Percentiles rank a stretch among this genome's conserved stretches.
phyloP scores from a whole-genome alignment of 1,139 yeast genomes.

The Debaryomyces nepalensis region DNA sequence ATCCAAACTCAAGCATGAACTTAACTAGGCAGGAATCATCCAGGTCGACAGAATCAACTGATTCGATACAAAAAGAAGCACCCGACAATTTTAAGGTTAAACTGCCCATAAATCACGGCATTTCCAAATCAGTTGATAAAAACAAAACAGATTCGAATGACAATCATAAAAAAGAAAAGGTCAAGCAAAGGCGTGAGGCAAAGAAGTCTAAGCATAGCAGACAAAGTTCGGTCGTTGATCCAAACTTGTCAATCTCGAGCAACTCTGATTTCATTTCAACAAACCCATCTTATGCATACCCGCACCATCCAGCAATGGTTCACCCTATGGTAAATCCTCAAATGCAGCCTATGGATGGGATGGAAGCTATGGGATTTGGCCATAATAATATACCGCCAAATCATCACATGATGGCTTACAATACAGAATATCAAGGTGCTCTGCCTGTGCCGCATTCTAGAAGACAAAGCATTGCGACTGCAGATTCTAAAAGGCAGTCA shows the following conservation, averaged over 20 bases:
- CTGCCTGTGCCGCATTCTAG: slow-evolving; percentile 5
- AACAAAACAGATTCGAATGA: background rate
- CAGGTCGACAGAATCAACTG: slow-evolving; percentile 35
- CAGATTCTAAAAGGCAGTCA: slow-evolving; percentile 26
- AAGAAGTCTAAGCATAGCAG: slow-evolving; percentile 3
- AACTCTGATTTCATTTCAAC: background rate
- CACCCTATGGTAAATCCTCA: slow-evolving; percentile 20
- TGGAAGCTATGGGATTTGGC: slow-evolving; percentile 14
- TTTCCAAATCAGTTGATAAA: background rate
- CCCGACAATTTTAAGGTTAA: slow-evolving; percentile 6
- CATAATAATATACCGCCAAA: slow-evolving; percentile 19
- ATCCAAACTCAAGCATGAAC: background rate
- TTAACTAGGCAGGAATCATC: slow-evolving; percentile 25
- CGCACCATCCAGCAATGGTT: slow-evolving; percentile 10
- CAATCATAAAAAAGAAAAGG: slow-evolving; percentile 5
- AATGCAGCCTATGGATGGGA: slow-evolving; percentile 9
- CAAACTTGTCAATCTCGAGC: slow-evolving; percentile 1
- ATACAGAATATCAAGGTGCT: slow-evolving; percentile 24
- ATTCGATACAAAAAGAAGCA: slow-evolving; percentile 46
- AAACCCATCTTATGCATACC: background rate
- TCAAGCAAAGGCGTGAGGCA: background rate
- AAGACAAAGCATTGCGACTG: slow-evolving; percentile 28
- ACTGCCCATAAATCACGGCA: background rate
- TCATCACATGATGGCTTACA: slow-evolving; percentile 28
- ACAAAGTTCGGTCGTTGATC: background rate